Base-by-base conservation (phyloP, 331 rosid species). In the Cydonia oblonga region DNA sequence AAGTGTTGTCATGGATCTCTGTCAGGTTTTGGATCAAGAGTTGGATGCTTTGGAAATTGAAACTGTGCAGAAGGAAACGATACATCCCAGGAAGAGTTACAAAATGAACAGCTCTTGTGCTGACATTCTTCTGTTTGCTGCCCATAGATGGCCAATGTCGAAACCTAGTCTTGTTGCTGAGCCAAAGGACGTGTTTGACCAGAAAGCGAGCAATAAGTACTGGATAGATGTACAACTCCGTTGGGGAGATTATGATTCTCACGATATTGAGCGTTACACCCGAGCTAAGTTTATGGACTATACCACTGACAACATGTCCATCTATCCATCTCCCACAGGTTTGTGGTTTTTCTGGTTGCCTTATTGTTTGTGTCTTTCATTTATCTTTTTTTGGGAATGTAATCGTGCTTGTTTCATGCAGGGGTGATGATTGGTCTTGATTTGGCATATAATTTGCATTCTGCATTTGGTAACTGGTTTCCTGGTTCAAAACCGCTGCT, bases 41-140 rank as follows among this genome's bases (percentile, higher is more conserved):
- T 84, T 95, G 86, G 99, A 95, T 75, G 99, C 99, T 65, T 79
- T 95, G 84, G 99, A 95, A 83, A 95, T 95, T 63, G 99, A 95
- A 78, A 95, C 99, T 7, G 99, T 91, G 72, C 99, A 95, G 88
- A 95, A 95, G 77, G 99, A 95, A 80, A 95, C 99, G 7, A 95
- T 95, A 66, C 99, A 95, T 84, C 99, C 99, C 3, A 83, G 99
- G 86, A 95, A 95, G 78, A 95, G 99, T 53, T 95, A 95, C 88
- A 95, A 95, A 84, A 95, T 95, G 99, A 95, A 95, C 87, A 91
- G 97, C 80, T 95, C 99, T 72, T 95, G 99, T 87, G 99, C 97
- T 9, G 99, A 95, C 57, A 38, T 95, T 71, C 96, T 95, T 79
- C 96, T 95, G 75, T 95, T 95, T 79, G 99, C 99, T 71, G 99